A percentile compares a stretch with the other conserved stretches of the same genome.
Evolutionary conservation across 345 rosid species (phyloP).

Genomic region (Xanthoceras sorbifolium): DNA sequence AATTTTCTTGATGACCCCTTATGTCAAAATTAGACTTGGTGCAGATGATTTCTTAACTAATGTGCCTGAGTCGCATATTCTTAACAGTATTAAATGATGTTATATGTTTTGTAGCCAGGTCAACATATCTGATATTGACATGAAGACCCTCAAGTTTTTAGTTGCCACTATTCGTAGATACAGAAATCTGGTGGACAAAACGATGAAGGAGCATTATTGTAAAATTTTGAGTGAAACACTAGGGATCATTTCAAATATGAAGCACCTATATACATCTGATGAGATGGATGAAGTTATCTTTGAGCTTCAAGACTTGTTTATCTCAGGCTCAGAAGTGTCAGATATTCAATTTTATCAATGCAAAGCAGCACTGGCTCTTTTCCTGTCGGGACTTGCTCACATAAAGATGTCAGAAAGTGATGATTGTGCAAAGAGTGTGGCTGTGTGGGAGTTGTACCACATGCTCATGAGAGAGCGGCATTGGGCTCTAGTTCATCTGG

Average conservation of each 20-base stretch:
- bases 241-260: constrained; percentile 51
- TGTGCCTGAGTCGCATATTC: not conserved
- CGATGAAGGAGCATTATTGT: constrained; percentile 30
- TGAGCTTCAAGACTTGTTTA: constrained; percentile 68
- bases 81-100: constrained; percentile 17
- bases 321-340: constrained; percentile 42
- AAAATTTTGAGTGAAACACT: constrained; percentile 60
- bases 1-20: not conserved
- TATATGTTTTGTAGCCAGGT: constrained; percentile 56
- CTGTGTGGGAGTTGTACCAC: constrained; percentile 79
- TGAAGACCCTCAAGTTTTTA: constrained; percentile 67
- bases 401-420: constrained; percentile 61
- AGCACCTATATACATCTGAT: constrained; percentile 50
- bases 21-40: not conserved
- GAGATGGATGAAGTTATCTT: constrained; percentile 65
- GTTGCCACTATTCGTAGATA: constrained; percentile 41
- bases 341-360: constrained; percentile 43
- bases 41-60: not conserved
- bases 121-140: constrained; percentile 47
- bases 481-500: constrained; percentile 81
- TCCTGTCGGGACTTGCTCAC: constrained; percentile 67
- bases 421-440: constrained; percentile 62
- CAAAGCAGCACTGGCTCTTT: constrained; percentile 68
- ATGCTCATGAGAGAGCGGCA: constrained; percentile 73
- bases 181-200: constrained; percentile 37